Evolutionary conservation across 73 alveolate species (phyloP), one percentile per base, ranked within the genome.

Genomic region (Tetrahymena malaccensis): DNA sequence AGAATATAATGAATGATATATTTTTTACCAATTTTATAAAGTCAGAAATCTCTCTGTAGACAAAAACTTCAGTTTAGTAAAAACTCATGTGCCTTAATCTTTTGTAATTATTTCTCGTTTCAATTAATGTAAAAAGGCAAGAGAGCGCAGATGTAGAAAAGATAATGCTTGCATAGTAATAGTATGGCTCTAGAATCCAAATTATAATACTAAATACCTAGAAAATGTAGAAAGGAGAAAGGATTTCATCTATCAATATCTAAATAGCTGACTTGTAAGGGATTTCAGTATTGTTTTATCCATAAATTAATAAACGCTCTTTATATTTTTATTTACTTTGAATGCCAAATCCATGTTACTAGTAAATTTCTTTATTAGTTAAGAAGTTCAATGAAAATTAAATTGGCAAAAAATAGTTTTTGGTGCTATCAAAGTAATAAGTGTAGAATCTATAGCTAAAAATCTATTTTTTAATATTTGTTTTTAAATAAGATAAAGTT

Each of bases 171-270:
- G 89, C 34, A 70, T 70, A 70, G 37, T 27, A 31, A n/a, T 27
- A n/a, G 25, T 70, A 70, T 22, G 34, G 37, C 19, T 70, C 40
- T 4, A 27, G 22, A 17, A 70, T 70, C 89, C 89, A 70, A 4
- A 70, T 3, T 1, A 70, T n/a, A 7, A 31, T n/a, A 70, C 89
- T 43, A 34, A 84, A 16, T 85, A 94, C 85, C 15, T 94, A 85
- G 27, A 95, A 95, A 21, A 95, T 85, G 34, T 95, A 95, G 93
- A 95, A 95, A 16, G 97, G 97, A 11, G 95, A 84, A 33, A 95
- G 58, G 27, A 95, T 94, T 89, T 95, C 97, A 35, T 95, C 97
- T 6, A 95, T 85, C 10, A 95, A n/a, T 1, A 94, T 85, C 4
- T 50, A 25, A 16, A 85, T 10, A n/a, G 93, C 22, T 8, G 95